Evolutionary conservation across 2,329 filamentous ascomycete species (phyloP).

Genomic region (Penicillium sp.): DNA sequence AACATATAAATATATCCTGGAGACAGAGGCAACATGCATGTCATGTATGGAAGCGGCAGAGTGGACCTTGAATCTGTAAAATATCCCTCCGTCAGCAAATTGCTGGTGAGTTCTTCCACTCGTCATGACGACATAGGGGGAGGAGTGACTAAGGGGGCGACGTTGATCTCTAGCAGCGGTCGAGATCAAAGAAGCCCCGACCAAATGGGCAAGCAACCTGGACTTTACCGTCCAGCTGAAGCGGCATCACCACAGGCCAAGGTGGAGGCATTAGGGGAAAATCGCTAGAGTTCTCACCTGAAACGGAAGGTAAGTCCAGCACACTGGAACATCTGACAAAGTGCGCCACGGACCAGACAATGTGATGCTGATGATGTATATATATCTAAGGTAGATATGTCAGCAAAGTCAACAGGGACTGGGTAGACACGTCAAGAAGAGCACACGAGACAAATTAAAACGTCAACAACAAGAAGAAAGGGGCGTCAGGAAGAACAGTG

Average conservation of each 20-base stretch:
- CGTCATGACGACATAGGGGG: neutral
- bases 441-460: neutral
- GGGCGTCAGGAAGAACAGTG: no score
- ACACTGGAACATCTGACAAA: neutral
- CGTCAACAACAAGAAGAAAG: neutral
- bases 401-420: neutral
- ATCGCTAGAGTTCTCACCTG: neutral
- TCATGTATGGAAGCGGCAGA: no score
- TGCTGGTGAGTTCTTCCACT: conserved; percentile 1
- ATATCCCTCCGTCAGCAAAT: neutral
- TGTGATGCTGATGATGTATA: neutral
- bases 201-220: neutral
- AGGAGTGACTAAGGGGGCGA: neutral
- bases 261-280: neutral
- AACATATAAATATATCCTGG: no score
- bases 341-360: neutral
- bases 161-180: neutral
- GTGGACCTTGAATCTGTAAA: no score
- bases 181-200: neutral
- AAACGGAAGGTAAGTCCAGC: neutral
- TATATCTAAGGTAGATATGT: neutral
- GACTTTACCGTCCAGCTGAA: neutral
- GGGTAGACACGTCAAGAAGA: neutral
- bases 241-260: neutral
- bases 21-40: no score